Conservation (phyloP, 2,329 filamentous ascomycete species). For the Reticulascus tulasneorum region DNA sequence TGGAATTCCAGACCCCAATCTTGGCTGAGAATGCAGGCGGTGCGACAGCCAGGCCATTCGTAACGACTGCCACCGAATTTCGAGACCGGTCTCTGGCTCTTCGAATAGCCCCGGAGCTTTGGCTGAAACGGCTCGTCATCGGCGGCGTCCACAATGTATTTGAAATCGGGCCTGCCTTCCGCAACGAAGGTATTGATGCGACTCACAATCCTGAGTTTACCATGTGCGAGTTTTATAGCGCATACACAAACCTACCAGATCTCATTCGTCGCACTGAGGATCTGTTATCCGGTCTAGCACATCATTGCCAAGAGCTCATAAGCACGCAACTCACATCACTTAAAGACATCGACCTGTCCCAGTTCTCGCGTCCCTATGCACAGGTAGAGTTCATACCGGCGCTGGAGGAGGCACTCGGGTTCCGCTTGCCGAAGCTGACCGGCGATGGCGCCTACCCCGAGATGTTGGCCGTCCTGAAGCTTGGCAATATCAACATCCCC, state of each 20-base stretch:
- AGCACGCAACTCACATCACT: conserved; percentile 41
- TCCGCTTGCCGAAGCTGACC: conserved; percentile 61
- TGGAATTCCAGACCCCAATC: conserved; percentile 90
- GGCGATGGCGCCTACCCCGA: conserved; percentile 51
- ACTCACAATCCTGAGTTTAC: conserved; percentile 98
- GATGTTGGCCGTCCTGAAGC: conserved; percentile 47
- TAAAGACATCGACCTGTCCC: conserved; percentile 41
- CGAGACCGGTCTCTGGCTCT: conserved; percentile 68
- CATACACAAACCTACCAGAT: conserved; percentile 72
- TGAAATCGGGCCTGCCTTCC: conserved; percentile 87
- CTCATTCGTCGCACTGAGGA: conserved; percentile 73
- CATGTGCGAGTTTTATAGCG: conserved; percentile 94
- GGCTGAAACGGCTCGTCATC: conserved; percentile 87
- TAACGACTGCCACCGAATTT: conserved; percentile 74
- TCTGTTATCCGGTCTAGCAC: conserved; percentile 59
- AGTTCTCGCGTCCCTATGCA: conserved; percentile 54
- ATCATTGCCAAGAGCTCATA: conserved; percentile 44
- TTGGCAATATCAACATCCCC: conserved; percentile 62
- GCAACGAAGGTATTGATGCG: conserved; percentile 86
- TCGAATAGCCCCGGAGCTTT: conserved; percentile 89
- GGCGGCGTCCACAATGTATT: conserved; percentile 87
- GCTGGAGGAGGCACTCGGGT: conserved; percentile 65
- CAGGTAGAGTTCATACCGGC: conserved; percentile 78
- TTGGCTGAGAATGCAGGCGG: conserved; percentile 80
- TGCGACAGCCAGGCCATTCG: conserved; percentile 81